Evolutionary conservation across 2,329 filamentous ascomycete species (phyloP).

Genomic region (Lecanicillium sp.): DNA sequence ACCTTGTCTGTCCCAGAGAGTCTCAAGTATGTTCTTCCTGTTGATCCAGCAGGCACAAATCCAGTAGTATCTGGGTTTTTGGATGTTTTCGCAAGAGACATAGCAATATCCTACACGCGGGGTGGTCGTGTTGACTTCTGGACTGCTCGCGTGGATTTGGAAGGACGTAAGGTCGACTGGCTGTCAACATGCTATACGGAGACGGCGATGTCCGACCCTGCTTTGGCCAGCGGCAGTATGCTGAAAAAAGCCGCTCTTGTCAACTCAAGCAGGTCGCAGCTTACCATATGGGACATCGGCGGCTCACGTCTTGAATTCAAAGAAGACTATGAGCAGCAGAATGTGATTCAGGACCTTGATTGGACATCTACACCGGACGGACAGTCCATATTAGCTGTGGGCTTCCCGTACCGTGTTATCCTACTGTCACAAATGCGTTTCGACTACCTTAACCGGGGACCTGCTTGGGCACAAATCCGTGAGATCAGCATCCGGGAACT

Average conservation of each 20-base stretch:
- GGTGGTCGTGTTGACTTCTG: constrained; percentile 72
- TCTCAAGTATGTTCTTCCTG: constrained; percentile 63
- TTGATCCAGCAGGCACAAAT: constrained; percentile 75
- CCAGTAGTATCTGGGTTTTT: constrained; percentile 69
- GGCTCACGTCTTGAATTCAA: constrained; percentile 76
- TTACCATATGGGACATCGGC: constrained; percentile 88
- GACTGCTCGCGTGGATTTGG: constrained; percentile 66
- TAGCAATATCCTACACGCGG: constrained; percentile 77
- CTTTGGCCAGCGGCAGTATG: constrained; percentile 76
- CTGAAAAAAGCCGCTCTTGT: constrained; percentile 83
- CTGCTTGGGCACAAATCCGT: constrained; percentile 81
- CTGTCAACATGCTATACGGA: constrained; percentile 74
- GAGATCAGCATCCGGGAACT: constrained; percentile 75
- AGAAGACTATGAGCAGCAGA: constrained; percentile 63
- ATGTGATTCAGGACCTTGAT: constrained; percentile 77
- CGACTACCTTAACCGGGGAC: constrained; percentile 80
- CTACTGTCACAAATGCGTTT: constrained; percentile 83
- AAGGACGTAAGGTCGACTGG: constrained; percentile 64
- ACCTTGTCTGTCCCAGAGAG: constrained; percentile 53
- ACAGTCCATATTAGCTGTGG: constrained; percentile 85
- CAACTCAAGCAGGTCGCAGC: constrained; percentile 60
- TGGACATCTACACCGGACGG: constrained; percentile 90
- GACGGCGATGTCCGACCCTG: constrained; percentile 64
- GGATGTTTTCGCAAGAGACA: constrained; percentile 78
- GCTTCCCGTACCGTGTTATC: constrained; percentile 78